Base-by-base conservation (phyloP, 768 basidiomycete genomes). In the Kwoniella botswanensis region DNA sequence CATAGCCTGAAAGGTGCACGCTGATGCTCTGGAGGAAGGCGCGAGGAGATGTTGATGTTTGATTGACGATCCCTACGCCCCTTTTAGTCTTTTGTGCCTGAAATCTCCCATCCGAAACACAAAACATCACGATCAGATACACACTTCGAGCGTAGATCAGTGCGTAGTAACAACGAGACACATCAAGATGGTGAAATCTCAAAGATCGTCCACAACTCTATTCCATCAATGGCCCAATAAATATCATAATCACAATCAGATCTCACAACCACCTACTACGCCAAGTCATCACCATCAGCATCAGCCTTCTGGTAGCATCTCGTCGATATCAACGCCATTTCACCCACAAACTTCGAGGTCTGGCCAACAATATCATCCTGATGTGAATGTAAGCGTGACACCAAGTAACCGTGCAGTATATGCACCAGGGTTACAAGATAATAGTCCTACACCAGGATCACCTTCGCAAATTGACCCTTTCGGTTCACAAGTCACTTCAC, bases 391-490 rank as follows among this genome's bases (percentile, higher is more conserved):
- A 29, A 24, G n/a, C n/a, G 15, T 54, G 29, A 52, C 44, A 52
- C 10, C 35, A 44, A 1, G 21, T 17, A 50, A 26, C 24, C 44
- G 22, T 54, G 24, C 50, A 12, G 21, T 13, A 15, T 24, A 15
- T 17, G 50, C 29, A 24, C 65, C 65, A 43, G 59, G 56, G 24
- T 41, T 42, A 54, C 21, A 22, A 10, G 44, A 53, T n/a, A 13
- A 17, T 21, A 57, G 17, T 60, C 10, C 59, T 22, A 67, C 70
- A 21, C 76, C 76, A 35, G 71, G 71, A 26, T 71, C 57, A 43
- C 71, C 71, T 15, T 73, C 66, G 52, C 73, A 70, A 12, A 61
- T 61, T 29, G 75, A 76, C 54, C 73, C 73, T 29, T 76, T 76
- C 43, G 73, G 75, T 9, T 70, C 72, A 7, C 70, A 62, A 42